Evolutionary conservation across 2,329 filamentous ascomycete genomes (phyloP).

Genomic region (Arthroderma uncinatum): DNA sequence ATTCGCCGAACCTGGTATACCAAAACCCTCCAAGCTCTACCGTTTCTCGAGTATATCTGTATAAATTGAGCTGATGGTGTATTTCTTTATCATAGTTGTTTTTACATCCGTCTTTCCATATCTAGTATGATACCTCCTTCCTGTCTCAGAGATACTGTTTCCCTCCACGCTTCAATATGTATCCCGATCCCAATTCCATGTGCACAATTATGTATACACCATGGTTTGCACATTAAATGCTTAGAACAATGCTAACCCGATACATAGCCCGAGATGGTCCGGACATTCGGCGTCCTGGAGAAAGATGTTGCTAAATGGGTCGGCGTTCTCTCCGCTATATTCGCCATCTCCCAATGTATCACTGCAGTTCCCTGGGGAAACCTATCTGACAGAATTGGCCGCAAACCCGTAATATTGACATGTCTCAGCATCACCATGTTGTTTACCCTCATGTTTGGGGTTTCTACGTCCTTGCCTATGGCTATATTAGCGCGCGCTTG

Average conservation of each 20-base stretch:
- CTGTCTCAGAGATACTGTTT: neutral
- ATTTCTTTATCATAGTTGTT: slow-evolving; percentile 29
- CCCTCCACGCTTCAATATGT: neutral
- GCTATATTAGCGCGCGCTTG: slow-evolving; percentile 66
- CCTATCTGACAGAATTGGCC: slow-evolving; percentile 64
- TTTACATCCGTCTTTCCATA: slow-evolving; percentile 60
- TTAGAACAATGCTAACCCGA: slow-evolving; percentile 14
- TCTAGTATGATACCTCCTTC: slow-evolving; percentile 28
- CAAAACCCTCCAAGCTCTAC: slow-evolving; percentile 20
- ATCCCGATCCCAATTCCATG: too few species aligned
- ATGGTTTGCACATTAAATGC: neutral
- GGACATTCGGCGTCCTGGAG: slow-evolving; percentile 57
- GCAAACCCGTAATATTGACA: slow-evolving; percentile 68
- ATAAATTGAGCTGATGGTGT: slow-evolving; percentile 10
- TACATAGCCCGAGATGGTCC: slow-evolving; percentile 65
- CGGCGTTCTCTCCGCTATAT: slow-evolving; percentile 60
- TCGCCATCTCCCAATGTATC: slow-evolving; percentile 59
- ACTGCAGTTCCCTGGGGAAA: slow-evolving; percentile 67
- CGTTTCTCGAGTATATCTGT: neutral
- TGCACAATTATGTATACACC: neutral
- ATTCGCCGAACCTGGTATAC: slow-evolving; percentile 59
- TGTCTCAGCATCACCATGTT: slow-evolving; percentile 70
- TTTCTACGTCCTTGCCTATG: slow-evolving; percentile 68
- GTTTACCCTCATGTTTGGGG: slow-evolving; percentile 70
- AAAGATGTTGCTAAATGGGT: slow-evolving; percentile 69